These are phyloP conservation scores for Lentinula guzmanii DNA, from an alignment of 768 basidiomycete genomes.

Conservation along the genomic window DNA sequence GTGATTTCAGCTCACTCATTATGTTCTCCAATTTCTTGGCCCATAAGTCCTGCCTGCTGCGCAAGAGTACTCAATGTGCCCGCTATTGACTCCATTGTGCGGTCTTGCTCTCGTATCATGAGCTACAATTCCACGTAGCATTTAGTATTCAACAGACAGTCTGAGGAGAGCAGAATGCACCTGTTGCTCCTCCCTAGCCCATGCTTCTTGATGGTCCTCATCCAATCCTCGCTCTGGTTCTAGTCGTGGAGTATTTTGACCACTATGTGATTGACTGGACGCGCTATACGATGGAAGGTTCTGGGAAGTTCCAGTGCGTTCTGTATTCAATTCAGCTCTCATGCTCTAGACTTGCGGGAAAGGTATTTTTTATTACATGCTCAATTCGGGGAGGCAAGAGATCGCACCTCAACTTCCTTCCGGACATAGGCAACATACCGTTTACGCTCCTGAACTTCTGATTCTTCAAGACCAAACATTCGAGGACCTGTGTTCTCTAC, in stretches of 20 bases:
- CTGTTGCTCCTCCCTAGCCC: slow-evolving; percentile 86
- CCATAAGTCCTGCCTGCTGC: slow-evolving; percentile 92
- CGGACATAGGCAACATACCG: slow-evolving; percentile 73
- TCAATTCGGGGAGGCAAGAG: slow-evolving; percentile 9
- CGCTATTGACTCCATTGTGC: slow-evolving; percentile 80
- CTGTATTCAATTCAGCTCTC: slow-evolving; percentile 50
- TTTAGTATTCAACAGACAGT: not conserved
- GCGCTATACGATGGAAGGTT: slow-evolving; percentile 16
- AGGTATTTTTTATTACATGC: slow-evolving; percentile 11
- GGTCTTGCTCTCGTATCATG: slow-evolving; percentile 85
- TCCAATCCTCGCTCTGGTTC: slow-evolving; percentile 23
- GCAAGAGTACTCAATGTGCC: slow-evolving; percentile 81
- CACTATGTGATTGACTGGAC: slow-evolving; percentile 15
- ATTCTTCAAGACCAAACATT: slow-evolving; percentile 74
- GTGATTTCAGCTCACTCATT: slow-evolving; percentile 55
- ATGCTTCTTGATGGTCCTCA: slow-evolving; percentile 67
- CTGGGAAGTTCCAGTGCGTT: slow-evolving; percentile 14
- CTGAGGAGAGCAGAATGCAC: slow-evolving; percentile 26
- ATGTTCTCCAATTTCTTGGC: slow-evolving; percentile 86
- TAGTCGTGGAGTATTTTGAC: slow-evolving; percentile 28
- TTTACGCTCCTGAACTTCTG: slow-evolving; percentile 70
- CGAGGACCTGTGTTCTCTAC: slow-evolving; percentile 84
- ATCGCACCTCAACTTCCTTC: slow-evolving; percentile 70
- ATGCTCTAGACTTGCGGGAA: slow-evolving; percentile 60
- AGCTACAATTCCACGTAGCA: slow-evolving; percentile 38